Base-by-base conservation (phyloP, 768 basidiomycete species). In the Pulveroboletus sp. region DNA sequence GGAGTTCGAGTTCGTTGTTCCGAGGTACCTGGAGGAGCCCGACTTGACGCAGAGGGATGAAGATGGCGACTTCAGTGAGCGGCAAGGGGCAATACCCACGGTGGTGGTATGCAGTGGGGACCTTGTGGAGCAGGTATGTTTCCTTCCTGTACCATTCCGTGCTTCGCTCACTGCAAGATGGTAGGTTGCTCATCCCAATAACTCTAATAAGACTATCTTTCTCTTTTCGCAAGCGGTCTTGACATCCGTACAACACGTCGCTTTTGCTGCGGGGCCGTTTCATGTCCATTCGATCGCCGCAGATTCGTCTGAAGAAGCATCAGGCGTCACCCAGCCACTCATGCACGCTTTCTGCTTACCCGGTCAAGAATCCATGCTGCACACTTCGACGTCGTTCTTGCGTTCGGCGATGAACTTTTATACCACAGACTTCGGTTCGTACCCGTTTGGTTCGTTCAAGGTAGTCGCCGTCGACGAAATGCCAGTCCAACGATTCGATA, bases 1-100 rank as follows among this genome's bases (percentile, higher is more conserved):
- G 96, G 96, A 99, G 62, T 87, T 98, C 50, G 92, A 97, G 68
- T 91, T 96, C 66, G 82, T 96, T 44, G 94, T 96, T 31, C 93
- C 94, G 43, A 77, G 85, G 56, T 85, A 82, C 61, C 71, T 90
- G 12, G 85, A 91, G 64, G 87, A 87, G 54, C 54, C 55, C 8
- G 68, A 68, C 39, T 50, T 56, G 45, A 43, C 33, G 8, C 62
- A 51, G 14, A 74, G 71, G 10, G 76, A 78, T 54, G 68, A 63
- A 48, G 62, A 60, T 43, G 73, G 68, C 32, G 78, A 77, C 32
- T 68, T 67, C 26, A 69, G 63, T 27, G 85, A 84, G 43, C 69
- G 68, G 8, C 74, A 72, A 24, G 84, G 81, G 44, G 77, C 82
- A 24, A 79, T 72, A 56, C 92, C 89, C 3, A 90, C 94, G 0